Conservation (phyloP, 345 rosid genomes). For the Populus ilicifolia region DNA sequence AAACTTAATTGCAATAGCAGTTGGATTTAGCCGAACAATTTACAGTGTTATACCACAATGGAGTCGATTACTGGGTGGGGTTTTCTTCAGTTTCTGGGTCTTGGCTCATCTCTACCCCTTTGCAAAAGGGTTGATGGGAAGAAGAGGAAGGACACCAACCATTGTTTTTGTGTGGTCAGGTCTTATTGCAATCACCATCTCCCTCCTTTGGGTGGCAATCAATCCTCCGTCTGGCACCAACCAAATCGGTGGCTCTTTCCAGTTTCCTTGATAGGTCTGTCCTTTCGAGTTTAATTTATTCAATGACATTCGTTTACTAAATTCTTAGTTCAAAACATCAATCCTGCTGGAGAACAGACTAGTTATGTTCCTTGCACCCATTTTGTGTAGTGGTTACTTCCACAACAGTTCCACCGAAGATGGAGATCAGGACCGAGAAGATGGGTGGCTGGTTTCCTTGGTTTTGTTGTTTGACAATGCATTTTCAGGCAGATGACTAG, state of each 20-base stretch:
- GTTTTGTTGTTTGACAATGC: constrained; percentile 3
- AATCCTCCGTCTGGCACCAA: constrained; percentile 66
- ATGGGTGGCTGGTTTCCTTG: constrained; percentile 11
- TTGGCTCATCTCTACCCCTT: constrained; percentile 98
- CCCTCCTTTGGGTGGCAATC: constrained; percentile 97
- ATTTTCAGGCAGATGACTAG: neutral
- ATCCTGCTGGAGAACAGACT: constrained; percentile 18
- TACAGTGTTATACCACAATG: constrained; percentile 81
- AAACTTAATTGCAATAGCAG: constrained; percentile 84
- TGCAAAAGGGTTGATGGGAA: constrained; percentile 95
- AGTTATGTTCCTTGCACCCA: constrained; percentile 10
- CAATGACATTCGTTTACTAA: constrained; percentile 21
- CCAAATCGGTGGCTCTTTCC: constrained; percentile 87
- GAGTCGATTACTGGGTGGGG: constrained; percentile 86
- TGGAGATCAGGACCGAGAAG: neutral
- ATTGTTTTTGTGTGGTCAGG: constrained; percentile 98
- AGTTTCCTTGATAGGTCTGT: constrained; percentile 62
- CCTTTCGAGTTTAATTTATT: constrained; percentile 1
- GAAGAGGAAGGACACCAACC: constrained; percentile 95
- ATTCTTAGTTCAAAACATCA: constrained; percentile 12
- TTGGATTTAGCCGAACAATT: constrained; percentile 86
- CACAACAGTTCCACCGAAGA: neutral
- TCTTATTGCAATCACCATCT: constrained; percentile 83
- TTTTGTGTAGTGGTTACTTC: neutral
- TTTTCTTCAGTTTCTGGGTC: constrained; percentile 98